Percentiles rank a stretch among this genome's conserved stretches.
Evolutionary conservation across 73 alveolate genomes (phyloP).

Genomic region (Paramecium bursaria): DNA sequence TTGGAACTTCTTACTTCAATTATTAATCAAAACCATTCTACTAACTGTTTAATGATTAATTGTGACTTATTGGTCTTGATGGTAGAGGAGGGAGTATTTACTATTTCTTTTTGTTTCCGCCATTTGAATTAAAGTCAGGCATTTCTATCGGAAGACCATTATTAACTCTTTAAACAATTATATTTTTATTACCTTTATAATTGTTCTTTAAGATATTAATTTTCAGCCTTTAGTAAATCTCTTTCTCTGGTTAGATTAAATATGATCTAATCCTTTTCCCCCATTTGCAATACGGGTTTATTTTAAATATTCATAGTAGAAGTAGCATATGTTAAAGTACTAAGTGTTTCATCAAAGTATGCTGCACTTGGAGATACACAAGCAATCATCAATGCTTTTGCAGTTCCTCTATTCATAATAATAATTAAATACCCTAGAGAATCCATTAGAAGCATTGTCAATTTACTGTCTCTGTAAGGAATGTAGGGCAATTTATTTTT

Average conservation of each 20-base stretch:
- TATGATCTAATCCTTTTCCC: constrained; percentile 92
- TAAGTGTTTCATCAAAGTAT: constrained; percentile 94
- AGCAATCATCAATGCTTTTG: constrained; percentile 98
- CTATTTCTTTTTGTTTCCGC: constrained; percentile 57
- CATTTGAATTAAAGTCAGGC: constrained; percentile 71
- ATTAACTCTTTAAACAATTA: constrained; percentile 57
- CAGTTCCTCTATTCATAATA: constrained; percentile 78
- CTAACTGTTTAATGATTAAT: constrained; percentile 43
- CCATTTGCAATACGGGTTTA: constrained; percentile 97
- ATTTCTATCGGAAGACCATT: constrained; percentile 88
- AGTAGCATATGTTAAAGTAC: constrained; percentile 97
- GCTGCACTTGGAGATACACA: constrained; percentile 94
- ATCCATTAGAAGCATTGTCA: constrained; percentile 98
- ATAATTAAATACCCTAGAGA: constrained; percentile 82
- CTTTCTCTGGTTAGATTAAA: constrained; percentile 89
- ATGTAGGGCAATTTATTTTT: constrained; percentile 86
- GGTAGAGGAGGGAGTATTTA: constrained; percentile 61
- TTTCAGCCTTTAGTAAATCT: constrained; percentile 89
- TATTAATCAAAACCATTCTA: constrained; percentile 51
- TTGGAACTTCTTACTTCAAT: constrained; percentile 50
- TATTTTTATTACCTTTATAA: constrained; percentile 69
- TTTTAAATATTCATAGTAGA: constrained; percentile 98
- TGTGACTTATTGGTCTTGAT: constrained; percentile 60
- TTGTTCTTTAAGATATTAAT: constrained; percentile 93
- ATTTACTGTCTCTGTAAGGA: constrained; percentile 98